These are phyloP conservation scores for Trypanosoma grayi DNA, from an alignment of 208 protist genomes.

Conservation along the genomic window DNA sequence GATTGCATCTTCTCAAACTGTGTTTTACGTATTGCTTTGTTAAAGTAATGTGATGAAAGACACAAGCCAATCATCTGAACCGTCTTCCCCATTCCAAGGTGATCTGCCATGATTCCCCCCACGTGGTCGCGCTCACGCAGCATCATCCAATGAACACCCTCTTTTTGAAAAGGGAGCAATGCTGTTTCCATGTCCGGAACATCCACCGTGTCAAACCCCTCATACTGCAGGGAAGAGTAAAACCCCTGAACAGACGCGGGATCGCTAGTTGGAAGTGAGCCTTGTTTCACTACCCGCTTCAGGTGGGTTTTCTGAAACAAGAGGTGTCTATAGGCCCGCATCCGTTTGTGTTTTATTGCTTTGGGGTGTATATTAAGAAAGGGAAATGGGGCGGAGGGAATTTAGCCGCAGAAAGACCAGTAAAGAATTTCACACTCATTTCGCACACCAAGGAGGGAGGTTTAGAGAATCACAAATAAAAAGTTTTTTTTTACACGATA, in stretches of 20 bases:
- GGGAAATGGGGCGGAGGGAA: too few species aligned
- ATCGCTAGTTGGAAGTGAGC: slow-evolving; percentile 37
- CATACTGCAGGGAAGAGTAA: slow-evolving; percentile 82
- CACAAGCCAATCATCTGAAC: slow-evolving; percentile 91
- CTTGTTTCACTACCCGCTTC: slow-evolving; percentile 38
- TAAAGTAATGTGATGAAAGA: slow-evolving; percentile 61
- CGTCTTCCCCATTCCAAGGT: slow-evolving; percentile 91
- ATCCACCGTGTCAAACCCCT: slow-evolving; percentile 55
- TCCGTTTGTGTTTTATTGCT: slow-evolving; percentile 6
- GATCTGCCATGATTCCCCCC: slow-evolving; percentile 90
- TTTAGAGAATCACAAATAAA: slow-evolving; percentile 7
- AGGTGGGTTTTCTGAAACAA: slow-evolving; percentile 27
- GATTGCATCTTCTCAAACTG: slow-evolving; percentile 30
- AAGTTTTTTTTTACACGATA: too few species aligned
- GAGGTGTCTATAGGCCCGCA: slow-evolving; percentile 25
- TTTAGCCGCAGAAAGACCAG: too few species aligned
- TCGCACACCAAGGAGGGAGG: too few species aligned
- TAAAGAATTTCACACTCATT: too few species aligned
- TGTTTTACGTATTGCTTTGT: slow-evolving; percentile 30
- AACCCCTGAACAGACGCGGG: slow-evolving; percentile 60
- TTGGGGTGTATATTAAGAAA: too few species aligned
- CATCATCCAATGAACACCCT: slow-evolving; percentile 90
- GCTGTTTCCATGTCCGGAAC: slow-evolving; percentile 61
- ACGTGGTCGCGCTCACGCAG: slow-evolving; percentile 69
- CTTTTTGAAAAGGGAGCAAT: slow-evolving; percentile 88